These are phyloP conservation scores for Echites panduratus DNA, from an alignment of 257 asterid species.

Conservation along the genomic window DNA sequence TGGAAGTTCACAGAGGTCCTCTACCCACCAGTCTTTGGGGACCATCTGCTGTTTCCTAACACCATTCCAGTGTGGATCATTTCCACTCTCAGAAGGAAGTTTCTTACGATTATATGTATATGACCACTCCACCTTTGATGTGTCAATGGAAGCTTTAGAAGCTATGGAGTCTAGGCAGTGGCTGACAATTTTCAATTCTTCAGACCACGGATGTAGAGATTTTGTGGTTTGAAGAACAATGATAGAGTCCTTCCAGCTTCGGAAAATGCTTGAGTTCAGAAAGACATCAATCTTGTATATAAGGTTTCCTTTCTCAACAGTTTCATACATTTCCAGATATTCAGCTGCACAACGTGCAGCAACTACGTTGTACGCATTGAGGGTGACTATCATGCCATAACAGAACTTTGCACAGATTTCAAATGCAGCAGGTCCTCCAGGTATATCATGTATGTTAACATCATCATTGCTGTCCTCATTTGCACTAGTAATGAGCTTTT, in stretches of 20 bases:
- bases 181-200: slow-evolving; percentile 60
- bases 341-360: slow-evolving; percentile 86
- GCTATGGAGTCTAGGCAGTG: slow-evolving; percentile 65
- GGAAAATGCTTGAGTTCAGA: slow-evolving; percentile 65
- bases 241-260: slow-evolving; percentile 93
- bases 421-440: slow-evolving; percentile 82
- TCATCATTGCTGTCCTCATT: slow-evolving; percentile 40
- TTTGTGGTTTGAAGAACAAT: slow-evolving; percentile 80
- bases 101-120: slow-evolving; percentile 64
- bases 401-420: slow-evolving; percentile 85
- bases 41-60: slow-evolving; percentile 52
- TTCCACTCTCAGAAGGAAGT: slow-evolving; percentile 46
- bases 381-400: slow-evolving; percentile 78
- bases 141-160: slow-evolving; percentile 50
- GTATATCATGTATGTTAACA: slow-evolving; percentile 51
- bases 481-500: slow-evolving; percentile 43
- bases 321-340: slow-evolving; percentile 77
- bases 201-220: slow-evolving; percentile 62
- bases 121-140: slow-evolving; percentile 68
- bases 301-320: slow-evolving; percentile 75
- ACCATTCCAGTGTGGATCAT: slow-evolving; percentile 48
- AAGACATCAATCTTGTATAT: slow-evolving; percentile 75
- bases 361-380: slow-evolving; percentile 75
- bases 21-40: slow-evolving; percentile 93
- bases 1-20: slow-evolving; percentile 78